phyloP scores from a whole-genome alignment of 2,329 filamentous ascomycete species.

The Trichoderma harzianum region DNA sequence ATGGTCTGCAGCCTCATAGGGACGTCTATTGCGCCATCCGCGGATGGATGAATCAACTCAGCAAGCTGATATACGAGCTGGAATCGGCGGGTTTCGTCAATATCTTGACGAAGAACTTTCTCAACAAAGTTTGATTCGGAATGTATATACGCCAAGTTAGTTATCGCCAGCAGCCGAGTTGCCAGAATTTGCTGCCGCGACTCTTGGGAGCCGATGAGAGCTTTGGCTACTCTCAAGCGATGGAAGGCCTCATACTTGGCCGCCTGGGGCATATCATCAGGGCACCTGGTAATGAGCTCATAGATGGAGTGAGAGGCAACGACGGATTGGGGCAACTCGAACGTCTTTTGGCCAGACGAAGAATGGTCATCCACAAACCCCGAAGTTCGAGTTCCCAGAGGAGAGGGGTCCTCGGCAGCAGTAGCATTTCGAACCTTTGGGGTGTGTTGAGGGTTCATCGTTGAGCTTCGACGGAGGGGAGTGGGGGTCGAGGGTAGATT shows the following conservation, averaged over 20 bases:
- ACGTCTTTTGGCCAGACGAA: slow-evolving; percentile 49
- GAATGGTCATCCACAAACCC: slow-evolving; percentile 35
- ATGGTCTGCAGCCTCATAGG: slow-evolving; percentile 78
- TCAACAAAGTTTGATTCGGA: slow-evolving; percentile 78
- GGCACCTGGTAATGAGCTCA: slow-evolving; percentile 53
- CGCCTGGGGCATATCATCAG: slow-evolving; percentile 65
- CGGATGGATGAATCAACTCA: slow-evolving; percentile 82
- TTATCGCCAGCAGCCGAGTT: slow-evolving; percentile 79
- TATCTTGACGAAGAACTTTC: slow-evolving; percentile 81
- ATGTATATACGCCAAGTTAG: slow-evolving; percentile 88
- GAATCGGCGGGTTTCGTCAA: slow-evolving; percentile 81
- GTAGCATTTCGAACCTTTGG: slow-evolving; percentile 36
- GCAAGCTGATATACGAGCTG: slow-evolving; percentile 91
- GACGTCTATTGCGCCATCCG: slow-evolving; percentile 63
- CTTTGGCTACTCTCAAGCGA: slow-evolving; percentile 78
- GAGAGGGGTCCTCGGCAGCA: slow-evolving; percentile 48
- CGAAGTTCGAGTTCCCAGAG: slow-evolving; percentile 44
- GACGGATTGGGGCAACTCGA: slow-evolving; percentile 62
- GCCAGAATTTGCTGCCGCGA: slow-evolving; percentile 73
- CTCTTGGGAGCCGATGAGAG: slow-evolving; percentile 62
- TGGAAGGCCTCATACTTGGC: slow-evolving; percentile 82
- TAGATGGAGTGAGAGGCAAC: slow-evolving; percentile 53
- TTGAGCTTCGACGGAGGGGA: slow-evolving; percentile 66
- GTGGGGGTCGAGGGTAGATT: slow-evolving; percentile 69
- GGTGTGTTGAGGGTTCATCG: slow-evolving; percentile 44